Evolutionary conservation across 2,329 filamentous ascomycete species (phyloP), one percentile per base, ranked within the genome.

Genomic region (Cercospora berteroae): DNA sequence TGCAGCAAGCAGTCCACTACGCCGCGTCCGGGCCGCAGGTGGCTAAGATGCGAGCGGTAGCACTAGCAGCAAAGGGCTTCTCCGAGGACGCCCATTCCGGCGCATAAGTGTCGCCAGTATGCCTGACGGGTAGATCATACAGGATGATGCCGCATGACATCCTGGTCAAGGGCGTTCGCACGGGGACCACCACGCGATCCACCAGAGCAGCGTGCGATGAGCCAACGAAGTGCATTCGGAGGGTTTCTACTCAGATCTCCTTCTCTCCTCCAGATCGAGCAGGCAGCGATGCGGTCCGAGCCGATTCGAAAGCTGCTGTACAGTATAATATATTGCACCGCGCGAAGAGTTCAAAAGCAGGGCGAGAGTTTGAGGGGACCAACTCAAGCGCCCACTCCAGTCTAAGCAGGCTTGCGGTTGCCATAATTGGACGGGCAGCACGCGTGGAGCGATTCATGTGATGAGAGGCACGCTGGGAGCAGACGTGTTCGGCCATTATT

Each of bases 381-480:
- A 10, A 56, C 29, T 57, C 48, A 65, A n/a, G 57, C 39, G 60
- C 59, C 56, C 42, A 31, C 55, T 55, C 39, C 29, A 52, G 50
- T 63, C 31, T 61, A 29, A 65, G 64, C 63, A 67, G 66, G 59
- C 60, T 52, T 71, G 67, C 69, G 66, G 57, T 69, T 72, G 60
- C 70, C 67, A 27, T 27, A 69, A 69, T 29, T 23, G 66, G 66
- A 44, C 25, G 55, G 56, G 58, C 58, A 60, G 36, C 52, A 10
- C 20, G 25, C 20, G 29, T n/a, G 25, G 52, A 27, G 52, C 52
- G 52, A 57, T 57, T 60, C 58, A 64, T 60, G 57, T 27, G 48
- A 65, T 25, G 20, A 7, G 62, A 25, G 25, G 31, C 31, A 33
- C n/a, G 31, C 10, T 33, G 31, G 31, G 3, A 55, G 48, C 61